Evolutionary conservation across 2,329 filamentous ascomycete species (phyloP), one percentile per base, ranked within the genome.

Genomic region (Aspergillus brasiliensis): DNA sequence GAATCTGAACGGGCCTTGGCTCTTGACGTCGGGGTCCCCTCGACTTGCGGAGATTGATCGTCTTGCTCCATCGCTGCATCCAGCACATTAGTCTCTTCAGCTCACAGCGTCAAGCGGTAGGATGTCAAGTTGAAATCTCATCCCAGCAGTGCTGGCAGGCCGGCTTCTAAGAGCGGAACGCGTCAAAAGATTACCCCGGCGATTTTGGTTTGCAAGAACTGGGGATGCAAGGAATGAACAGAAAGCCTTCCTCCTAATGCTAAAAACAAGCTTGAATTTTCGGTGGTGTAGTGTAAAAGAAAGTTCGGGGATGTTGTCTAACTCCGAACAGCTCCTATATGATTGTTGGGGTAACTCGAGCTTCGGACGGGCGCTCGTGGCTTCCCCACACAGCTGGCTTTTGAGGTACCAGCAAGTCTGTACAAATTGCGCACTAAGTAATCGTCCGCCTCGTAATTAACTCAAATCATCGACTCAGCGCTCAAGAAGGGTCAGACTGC

Each of bases 1-100:
- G 70, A 69, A 54, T 73, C 70, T 48, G 72, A 61, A 59, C 69
- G 69, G 62, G 69, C 62, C 37, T 62, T 66, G 5, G 62, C 23
- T 53, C 63, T 60, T 49, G 61, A 58, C 51, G 44, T 37, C 6
- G 60, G 56, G 34, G 58, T 59, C 19, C 37, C 60, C 27, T 59
- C 65, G 47, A 60, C 34, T 42, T 31, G 62, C 19, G 61, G 42
- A 38, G 63, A 60, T 52, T 62, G 63, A 40, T 67, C 66, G 19
- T 66, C 65, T 31, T 51, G 60, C 27, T 68, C 63, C 51, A 61
- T 62, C 47, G 44, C 44, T 37, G 56, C 56, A 53, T 46, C 21
- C 6, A 21, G 52, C 28, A 40, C 52, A 19, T 31, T 21, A 21
- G 8, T 6, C n/a, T 15, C 52, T 44, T 13, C 38, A 6, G 34